Base-by-base conservation (phyloP, 2,329 filamentous ascomycete genomes). In the Zelopaecilomyces penicillatus region DNA sequence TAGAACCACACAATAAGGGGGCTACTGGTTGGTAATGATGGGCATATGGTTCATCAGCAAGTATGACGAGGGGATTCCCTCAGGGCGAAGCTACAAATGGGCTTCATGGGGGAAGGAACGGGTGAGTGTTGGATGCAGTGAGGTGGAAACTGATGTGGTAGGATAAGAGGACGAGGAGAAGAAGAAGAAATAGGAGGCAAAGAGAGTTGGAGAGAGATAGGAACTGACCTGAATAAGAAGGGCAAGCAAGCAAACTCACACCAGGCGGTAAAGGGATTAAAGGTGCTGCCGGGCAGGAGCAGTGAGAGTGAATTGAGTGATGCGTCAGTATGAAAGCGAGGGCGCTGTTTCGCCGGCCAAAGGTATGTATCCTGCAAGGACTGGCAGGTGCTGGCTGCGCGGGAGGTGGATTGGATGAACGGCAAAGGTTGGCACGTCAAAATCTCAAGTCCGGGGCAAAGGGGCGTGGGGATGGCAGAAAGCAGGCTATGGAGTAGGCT, bases 301-400 rank as follows among this genome's bases (percentile, higher is more conserved):
- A 19, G 19, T 19, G 43, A 39, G 44, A 32, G 37, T 30, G 28
- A 29, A 41, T 42, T 43, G 40, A 30, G 29, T 9, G 36, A 36
- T 39, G 48, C 41, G 39, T 37, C 39, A 44, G 43, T 44, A 41
- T 41, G 31, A 47, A 43, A 46, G 31, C 41, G 39, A 35, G 40
- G 34, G 44, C 46, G 40, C 41, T 61, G 57, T 57, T 59, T 61
- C 57, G 57, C 53, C 58, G 53, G 54, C 19, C 49, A 54, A 48
- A 49, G 51, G 53, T 52, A 57, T 58, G 58, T 58, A 52, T 61
- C 52, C 55, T 60, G 60, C 60, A 62, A 60, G 59, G 50, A 55
- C 49, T 54, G 54, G 55, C 56, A 57, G 53, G 39, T 40, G 19
- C 30, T 42, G 42, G 36, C 36, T 30, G 46, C 46, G 34, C 44